Base-by-base conservation (phyloP, 2,329 filamentous ascomycete genomes). In the Scedosporium apiospermum region DNA sequence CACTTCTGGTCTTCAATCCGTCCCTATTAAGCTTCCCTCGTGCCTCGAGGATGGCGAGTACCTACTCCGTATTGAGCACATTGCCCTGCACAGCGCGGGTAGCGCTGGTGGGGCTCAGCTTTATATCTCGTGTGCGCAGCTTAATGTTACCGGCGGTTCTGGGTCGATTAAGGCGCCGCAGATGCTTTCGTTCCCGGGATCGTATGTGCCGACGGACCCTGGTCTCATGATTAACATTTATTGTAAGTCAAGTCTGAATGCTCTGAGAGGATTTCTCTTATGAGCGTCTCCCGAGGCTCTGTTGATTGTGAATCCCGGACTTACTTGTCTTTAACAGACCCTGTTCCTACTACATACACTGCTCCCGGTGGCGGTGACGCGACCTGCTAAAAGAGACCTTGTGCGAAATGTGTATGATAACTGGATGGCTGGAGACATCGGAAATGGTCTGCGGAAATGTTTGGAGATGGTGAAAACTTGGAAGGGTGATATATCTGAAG, bases 161-260 rank as follows among this genome's bases (percentile, higher is more conserved):
- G 64, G 63, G 16, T 21, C 38, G 9, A 30, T 60, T 26, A 59
- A 44, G 26, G 51, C 42, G 12, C 26, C 55, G n/a, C 16, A 41
- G 6, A 59, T 74, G 14, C 72, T 78, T 44, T 68, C 74, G 10
- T 77, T 79, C 68, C 77, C 77, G 0, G 77, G 77, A 4, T 75
- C 75, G 0, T 78, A 76, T 65, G 67, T 66, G 63, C 66, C 76
- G 2, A 74, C 68, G 3, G 76, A 78, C 58, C 76, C 77, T 1
- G 77, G 77, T 5, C 67, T 78, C 51, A 65, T 76, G 63, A 75
- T 78, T 59, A 76, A 78, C 67, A 77, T 79, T 58, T 78, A 77
- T 68, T 78, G 60, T 61, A 38, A 55, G 60, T 57, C 21, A 18
- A 49, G 44, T 49, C 44, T 73, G 57, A 75, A 74, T 0, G 65